Evolutionary conservation across 2,329 filamentous ascomycete species (phyloP).

Genomic region (Fusarium metavorans): DNA sequence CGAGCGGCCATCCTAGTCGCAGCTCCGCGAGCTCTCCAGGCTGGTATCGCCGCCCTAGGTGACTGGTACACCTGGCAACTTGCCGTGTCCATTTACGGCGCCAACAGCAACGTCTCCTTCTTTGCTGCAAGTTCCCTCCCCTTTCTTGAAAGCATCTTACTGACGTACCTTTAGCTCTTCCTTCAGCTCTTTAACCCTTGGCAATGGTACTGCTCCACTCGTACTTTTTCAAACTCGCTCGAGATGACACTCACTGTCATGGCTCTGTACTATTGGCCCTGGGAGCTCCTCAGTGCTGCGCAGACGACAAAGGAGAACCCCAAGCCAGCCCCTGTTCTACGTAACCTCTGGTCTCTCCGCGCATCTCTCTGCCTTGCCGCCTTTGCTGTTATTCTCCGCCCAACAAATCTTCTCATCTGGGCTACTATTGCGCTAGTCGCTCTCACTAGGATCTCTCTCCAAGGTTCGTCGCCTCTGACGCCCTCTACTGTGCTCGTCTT

Average conservation of each 20-base stretch:
- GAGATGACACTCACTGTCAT: slow-evolving; percentile 88
- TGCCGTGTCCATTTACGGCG: slow-evolving; percentile 78
- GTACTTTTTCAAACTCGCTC: slow-evolving; percentile 93
- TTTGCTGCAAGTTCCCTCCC: slow-evolving; percentile 70
- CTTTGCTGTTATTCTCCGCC: slow-evolving; percentile 85
- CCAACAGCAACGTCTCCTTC: slow-evolving; percentile 71
- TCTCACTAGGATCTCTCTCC: slow-evolving; percentile 55
- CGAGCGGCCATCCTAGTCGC: slow-evolving; percentile 77
- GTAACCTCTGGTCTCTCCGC: slow-evolving; percentile 53
- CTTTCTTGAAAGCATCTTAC: not conserved
- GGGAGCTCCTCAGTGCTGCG: slow-evolving; percentile 71
- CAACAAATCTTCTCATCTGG: slow-evolving; percentile 93
- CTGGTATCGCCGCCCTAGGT: slow-evolving; percentile 78
- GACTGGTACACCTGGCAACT: slow-evolving; percentile 93
- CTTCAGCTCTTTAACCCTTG: slow-evolving; percentile 68
- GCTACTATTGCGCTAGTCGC: slow-evolving; percentile 66
- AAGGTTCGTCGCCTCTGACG: slow-evolving; percentile 56
- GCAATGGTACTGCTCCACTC: slow-evolving; percentile 96
- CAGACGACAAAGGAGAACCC: slow-evolving; percentile 55
- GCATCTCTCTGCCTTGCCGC: slow-evolving; percentile 81
- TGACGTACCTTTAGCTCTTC: slow-evolving; percentile 45
- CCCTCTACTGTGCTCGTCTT: slow-evolving; percentile 63
- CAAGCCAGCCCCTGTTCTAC: slow-evolving; percentile 43
- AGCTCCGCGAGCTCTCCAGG: slow-evolving; percentile 81
- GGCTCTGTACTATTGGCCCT: slow-evolving; percentile 88